Percentiles rank a stretch among this genome's conserved stretches.
Conservation (phyloP, 768 basidiomycete species). For the Phlegmacium glaucopus region DNA sequence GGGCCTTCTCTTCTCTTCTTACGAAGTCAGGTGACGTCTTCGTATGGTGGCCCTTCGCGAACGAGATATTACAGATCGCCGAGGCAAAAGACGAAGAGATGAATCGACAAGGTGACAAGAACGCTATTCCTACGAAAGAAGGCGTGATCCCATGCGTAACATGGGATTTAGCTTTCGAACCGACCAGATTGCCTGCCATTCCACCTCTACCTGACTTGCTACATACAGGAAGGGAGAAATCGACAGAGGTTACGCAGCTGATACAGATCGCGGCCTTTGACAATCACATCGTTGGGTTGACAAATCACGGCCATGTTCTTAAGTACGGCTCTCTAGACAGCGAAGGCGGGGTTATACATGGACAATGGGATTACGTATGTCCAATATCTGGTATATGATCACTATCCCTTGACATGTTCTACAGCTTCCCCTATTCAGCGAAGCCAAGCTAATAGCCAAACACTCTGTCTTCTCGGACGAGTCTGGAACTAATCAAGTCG, state of each 20-base stretch:
- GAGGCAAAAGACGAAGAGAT: slow-evolving; percentile 39
- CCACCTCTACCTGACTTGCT: slow-evolving; percentile 55
- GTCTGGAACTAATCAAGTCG: slow-evolving; percentile 21
- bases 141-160: slow-evolving; percentile 54
- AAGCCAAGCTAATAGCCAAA: slow-evolving; percentile 46
- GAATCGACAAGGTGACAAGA: slow-evolving; percentile 38
- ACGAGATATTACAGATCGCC: slow-evolving; percentile 35
- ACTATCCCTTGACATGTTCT: slow-evolving; percentile 4
- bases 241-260: slow-evolving; percentile 37
- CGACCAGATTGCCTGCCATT: slow-evolving; percentile 54
- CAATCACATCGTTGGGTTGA: slow-evolving; percentile 71
- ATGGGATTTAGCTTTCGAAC: slow-evolving; percentile 56
- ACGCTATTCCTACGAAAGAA: slow-evolving; percentile 31
- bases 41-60: slow-evolving; percentile 69
- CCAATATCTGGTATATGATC: slow-evolving; percentile 2
- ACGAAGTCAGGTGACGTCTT: slow-evolving; percentile 69
- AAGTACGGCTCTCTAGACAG: slow-evolving; percentile 48
- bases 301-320: slow-evolving; percentile 75
- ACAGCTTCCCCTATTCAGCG: slow-evolving; percentile 75
- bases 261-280: slow-evolving; percentile 83
- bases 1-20: slow-evolving; percentile 74
- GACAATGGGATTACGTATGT: slow-evolving; percentile 73
- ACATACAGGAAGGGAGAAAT: slow-evolving; percentile 21
- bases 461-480: slow-evolving; percentile 39
- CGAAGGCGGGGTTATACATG: slow-evolving; percentile 34